These are phyloP conservation scores for Crithidia brevicula DNA, from an alignment of 208 protist genomes.

Conservation along the genomic window DNA sequence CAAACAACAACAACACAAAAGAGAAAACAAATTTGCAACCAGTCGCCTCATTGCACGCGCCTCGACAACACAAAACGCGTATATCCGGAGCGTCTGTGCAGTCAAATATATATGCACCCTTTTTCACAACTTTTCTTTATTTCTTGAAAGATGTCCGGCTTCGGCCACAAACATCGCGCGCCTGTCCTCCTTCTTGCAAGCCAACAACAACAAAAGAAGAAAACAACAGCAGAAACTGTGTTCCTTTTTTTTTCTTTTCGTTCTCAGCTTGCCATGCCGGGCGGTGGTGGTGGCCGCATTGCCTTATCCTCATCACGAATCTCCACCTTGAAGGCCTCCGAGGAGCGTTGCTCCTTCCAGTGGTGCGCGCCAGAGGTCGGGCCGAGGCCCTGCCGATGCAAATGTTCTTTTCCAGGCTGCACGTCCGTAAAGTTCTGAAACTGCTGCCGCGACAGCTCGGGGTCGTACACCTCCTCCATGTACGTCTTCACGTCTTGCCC, in stretches of 20 bases:
- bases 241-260: neutral
- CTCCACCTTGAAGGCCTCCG: slow-evolving; percentile 65
- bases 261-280: slow-evolving; percentile 42
- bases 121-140: no score
- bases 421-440: slow-evolving; percentile 89
- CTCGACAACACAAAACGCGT: no score
- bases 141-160: no score
- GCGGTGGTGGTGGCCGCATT: slow-evolving; percentile 79
- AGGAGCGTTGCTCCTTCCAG: slow-evolving; percentile 66
- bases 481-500: slow-evolving; percentile 91
- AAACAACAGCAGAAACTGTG: neutral
- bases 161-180: no score
- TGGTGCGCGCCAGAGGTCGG: slow-evolving; percentile 77
- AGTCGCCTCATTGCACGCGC: no score
- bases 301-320: slow-evolving; percentile 84
- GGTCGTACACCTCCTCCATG: slow-evolving; percentile 93
- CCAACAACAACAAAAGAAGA: no score
- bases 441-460: slow-evolving; percentile 80
- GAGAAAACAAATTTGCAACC: no score
- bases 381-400: slow-evolving; percentile 67
- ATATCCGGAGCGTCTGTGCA: no score
- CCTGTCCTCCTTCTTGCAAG: no score
- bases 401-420: slow-evolving; percentile 72
- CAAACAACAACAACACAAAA: slow-evolving; percentile 4
- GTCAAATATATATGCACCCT: no score